Evolutionary conservation across 1,284 basidiomycete species (phyloP), one percentile per base, ranked within the genome.

Genomic region (Serendipita sp.): DNA sequence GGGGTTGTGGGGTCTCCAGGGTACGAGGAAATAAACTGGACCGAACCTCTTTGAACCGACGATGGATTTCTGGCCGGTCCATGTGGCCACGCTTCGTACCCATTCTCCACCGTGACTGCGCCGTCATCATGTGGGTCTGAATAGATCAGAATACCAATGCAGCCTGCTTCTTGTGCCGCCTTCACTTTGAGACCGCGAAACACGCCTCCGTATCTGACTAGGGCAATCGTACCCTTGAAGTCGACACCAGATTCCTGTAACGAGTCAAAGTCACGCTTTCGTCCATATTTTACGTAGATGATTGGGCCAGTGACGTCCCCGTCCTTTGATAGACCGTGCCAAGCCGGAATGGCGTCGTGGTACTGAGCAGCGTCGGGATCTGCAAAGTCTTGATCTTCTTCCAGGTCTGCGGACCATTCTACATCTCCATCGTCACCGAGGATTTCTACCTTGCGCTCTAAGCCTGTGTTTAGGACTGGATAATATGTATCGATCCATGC

Each of bases 121-220:
- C 92, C 92, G 69, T 97, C 93, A 70, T 96, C 92, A 62, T 84
- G 84, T 12, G 89, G 88, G 73, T 97, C 94, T 13, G 84, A 84
- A 74, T 92, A 98, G 68, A 97, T 93, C 60, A 88, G 72, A 32
- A 83, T 75, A 66, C 84, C 61, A 34, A 74, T 66, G 0, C 78
- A 91, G 22, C 93, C 93, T 2, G 83, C 82, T 66, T 93, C 89
- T 69, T 93, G 81, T 1, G 93, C 91, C 1, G 84, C 82, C 75
- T 89, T 82, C 62, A 92, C 86, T 76, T 88, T 88, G 30, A 98
- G 77, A 13, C 94, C 95, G 67, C 94, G 85, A 78, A 91, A 91
- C 64, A 82, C 71, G 26, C 72, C 72, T 12, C 92, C 93, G 70
- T 97, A 97, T 62, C 91, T 86, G 61, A 82, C 81, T 12, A 97